A percentile compares a stretch with the other conserved stretches of the same genome.
phyloP scores from a whole-genome alignment of 2,329 filamentous ascomycete genomes.

The Blastomyces parvus region DNA sequence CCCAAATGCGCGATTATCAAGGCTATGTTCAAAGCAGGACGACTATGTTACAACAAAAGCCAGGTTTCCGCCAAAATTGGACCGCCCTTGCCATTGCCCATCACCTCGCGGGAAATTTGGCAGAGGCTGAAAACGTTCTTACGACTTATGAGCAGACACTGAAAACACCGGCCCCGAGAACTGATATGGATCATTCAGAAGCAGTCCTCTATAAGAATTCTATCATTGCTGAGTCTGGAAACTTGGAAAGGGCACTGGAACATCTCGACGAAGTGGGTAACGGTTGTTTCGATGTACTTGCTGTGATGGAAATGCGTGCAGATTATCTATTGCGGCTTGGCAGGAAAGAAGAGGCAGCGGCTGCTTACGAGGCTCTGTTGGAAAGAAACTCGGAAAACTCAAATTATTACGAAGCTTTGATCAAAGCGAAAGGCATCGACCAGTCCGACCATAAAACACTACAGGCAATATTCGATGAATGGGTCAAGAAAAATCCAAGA shows the following conservation, averaged over 20 bases:
- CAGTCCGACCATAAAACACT: conserved; percentile 52
- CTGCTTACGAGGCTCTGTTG: conserved; percentile 69
- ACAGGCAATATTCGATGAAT: conserved; percentile 70
- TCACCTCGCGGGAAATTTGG: conserved; percentile 76
- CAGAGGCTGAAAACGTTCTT: conserved; percentile 81
- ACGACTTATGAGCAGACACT: conserved; percentile 89
- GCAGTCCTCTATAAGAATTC: conserved; percentile 90
- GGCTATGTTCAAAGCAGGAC: conserved; percentile 86
- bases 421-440: conserved; percentile 57
- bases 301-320: conserved; percentile 75
- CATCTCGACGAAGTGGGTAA: conserved; percentile 73
- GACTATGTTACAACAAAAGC: conserved; percentile 75
- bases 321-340: conserved; percentile 72
- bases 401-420: conserved; percentile 71
- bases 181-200: conserved; percentile 87
- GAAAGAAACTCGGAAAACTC: conserved; percentile 83
- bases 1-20: conserved; percentile 92
- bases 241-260: conserved; percentile 71
- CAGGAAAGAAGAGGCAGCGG: conserved; percentile 67
- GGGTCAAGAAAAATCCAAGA: conserved; percentile 69
- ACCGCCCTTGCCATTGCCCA: conserved; percentile 91
- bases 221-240: conserved; percentile 82
- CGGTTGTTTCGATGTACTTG: conserved; percentile 70
- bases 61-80: conserved; percentile 84
- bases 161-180: conserved; percentile 65